Percentiles rank a stretch among this genome's conserved stretches.
These are phyloP conservation scores for Metarhizium album DNA, from an alignment of 2,329 filamentous ascomycete genomes.

Conservation along the genomic window DNA sequence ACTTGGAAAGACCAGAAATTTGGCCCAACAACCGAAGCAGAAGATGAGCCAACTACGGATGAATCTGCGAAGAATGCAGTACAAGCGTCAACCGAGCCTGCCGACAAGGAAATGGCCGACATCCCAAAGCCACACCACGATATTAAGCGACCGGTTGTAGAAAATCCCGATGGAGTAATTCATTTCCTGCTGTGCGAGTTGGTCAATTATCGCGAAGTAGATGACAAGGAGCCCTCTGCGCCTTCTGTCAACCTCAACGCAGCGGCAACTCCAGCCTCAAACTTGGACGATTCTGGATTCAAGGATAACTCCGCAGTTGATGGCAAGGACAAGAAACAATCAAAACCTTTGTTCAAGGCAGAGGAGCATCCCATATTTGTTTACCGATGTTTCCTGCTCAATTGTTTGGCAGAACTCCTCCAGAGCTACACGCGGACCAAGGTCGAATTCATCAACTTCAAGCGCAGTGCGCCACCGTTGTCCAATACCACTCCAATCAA, in stretches of 20 bases:
- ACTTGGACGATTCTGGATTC: constrained; percentile 18
- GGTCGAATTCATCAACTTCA: constrained; percentile 98
- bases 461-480: constrained; percentile 76
- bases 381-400: constrained; percentile 89
- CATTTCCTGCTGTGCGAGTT: constrained; percentile 91
- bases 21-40: constrained; percentile 11
- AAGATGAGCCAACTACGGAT: constrained; percentile 9
- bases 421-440: constrained; percentile 91
- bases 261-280: constrained; percentile 19
- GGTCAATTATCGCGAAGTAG: constrained; percentile 82
- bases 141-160: constrained; percentile 71
- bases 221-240: constrained; percentile 59
- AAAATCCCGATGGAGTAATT: constrained; percentile 89
- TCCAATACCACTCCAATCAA: constrained; percentile 84
- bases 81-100: constrained; percentile 48
- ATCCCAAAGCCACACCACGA: constrained; percentile 54
- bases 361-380: constrained; percentile 94
- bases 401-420: constrained; percentile 82
- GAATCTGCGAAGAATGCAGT: constrained; percentile 29
- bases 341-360: constrained; percentile 73
- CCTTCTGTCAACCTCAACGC: constrained; percentile 30
- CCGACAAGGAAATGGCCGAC: constrained; percentile 52
- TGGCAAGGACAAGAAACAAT: constrained; percentile 48
- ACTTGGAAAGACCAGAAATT: constrained; percentile 25
- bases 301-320: constrained; percentile 23